Percentiles rank a stretch among this genome's conserved stretches.
Conservation (phyloP, 2,329 filamentous ascomycete species). For the Dactylellina leptospora region DNA sequence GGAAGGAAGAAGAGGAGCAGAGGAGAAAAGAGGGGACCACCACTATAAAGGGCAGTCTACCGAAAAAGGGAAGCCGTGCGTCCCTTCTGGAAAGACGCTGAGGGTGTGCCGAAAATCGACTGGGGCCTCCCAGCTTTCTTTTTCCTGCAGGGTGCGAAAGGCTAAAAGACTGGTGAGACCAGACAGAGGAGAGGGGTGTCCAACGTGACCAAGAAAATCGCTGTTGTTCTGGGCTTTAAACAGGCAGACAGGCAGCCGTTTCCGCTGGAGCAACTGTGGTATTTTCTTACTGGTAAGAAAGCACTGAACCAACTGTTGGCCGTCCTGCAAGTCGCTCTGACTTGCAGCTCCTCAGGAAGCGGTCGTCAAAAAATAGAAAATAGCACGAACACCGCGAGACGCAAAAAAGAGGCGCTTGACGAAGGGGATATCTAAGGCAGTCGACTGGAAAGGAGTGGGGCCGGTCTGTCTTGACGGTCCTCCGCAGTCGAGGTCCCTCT, state of each 20-base stretch:
- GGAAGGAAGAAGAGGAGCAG: conserved; percentile 18
- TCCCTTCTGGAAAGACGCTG: conserved; percentile 47
- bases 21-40: conserved; percentile 3
- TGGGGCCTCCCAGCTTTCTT: conserved; percentile 44
- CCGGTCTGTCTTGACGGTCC: background rate
- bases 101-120: conserved; percentile 44
- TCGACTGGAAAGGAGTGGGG: background rate
- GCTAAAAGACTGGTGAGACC: conserved; percentile 43
- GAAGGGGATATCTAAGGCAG: background rate
- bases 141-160: conserved; percentile 48
- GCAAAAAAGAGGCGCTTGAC: background rate
- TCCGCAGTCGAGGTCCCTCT: conserved; percentile 6
- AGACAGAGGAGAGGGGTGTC: background rate
- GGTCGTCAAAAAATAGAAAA: background rate
- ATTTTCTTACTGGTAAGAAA: background rate
- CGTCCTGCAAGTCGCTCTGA: conserved; percentile 13
- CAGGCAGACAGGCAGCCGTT: conserved; percentile 48
- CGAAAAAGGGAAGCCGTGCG: conserved; percentile 47
- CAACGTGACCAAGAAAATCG: conserved; percentile 44
- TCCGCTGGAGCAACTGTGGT: conserved; percentile 21
- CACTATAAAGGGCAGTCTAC: conserved; percentile 49
- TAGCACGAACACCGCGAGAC: background rate
- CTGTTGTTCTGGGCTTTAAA: conserved; percentile 8
- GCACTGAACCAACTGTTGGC: no score
- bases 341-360: conserved; percentile 1